These are phyloP conservation scores for Eremothecium gossypii DNA, from an alignment of 1,139 yeast species.

Conservation along the genomic window DNA sequence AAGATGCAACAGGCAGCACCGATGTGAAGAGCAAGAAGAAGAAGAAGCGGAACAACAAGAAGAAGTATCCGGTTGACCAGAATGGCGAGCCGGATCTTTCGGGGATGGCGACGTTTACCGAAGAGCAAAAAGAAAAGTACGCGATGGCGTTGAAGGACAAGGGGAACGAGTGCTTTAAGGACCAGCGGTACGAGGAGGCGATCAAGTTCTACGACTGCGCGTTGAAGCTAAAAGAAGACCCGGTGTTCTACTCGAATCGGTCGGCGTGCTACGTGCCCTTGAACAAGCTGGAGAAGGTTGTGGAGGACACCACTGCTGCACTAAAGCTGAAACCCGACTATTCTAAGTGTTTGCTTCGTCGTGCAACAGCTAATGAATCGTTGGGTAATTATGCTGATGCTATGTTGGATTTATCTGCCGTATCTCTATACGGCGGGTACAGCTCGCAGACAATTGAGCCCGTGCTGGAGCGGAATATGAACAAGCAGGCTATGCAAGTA, in stretches of 20 bases:
- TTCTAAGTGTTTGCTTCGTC: slow-evolving; percentile 72
- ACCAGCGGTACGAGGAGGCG: slow-evolving; percentile 62
- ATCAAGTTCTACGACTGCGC: slow-evolving; percentile 73
- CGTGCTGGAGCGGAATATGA: slow-evolving; percentile 79
- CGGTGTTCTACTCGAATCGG: slow-evolving; percentile 86
- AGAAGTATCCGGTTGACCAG: slow-evolving; percentile 40
- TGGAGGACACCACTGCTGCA: slow-evolving; percentile 82
- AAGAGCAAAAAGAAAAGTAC: slow-evolving; percentile 53
- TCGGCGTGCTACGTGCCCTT: slow-evolving; percentile 91
- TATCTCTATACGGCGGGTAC: slow-evolving; percentile 69
- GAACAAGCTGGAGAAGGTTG: slow-evolving; percentile 68
- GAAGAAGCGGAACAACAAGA: slow-evolving; percentile 36
- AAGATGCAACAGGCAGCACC: slow-evolving; percentile 12
- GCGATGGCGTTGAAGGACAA: slow-evolving; percentile 77
- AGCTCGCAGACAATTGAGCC: slow-evolving; percentile 70
- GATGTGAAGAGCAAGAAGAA: slow-evolving; percentile 32
- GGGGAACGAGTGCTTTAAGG: slow-evolving; percentile 74
- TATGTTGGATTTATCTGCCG: slow-evolving; percentile 83
- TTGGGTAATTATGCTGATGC: slow-evolving; percentile 75
- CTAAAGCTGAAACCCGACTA: slow-evolving; percentile 80
- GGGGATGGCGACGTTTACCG: slow-evolving; percentile 39
- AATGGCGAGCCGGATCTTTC: slow-evolving; percentile 53
- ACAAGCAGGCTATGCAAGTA: slow-evolving; percentile 60
- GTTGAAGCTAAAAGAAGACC: slow-evolving; percentile 62
- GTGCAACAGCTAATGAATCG: slow-evolving; percentile 81